Evolutionary conservation across 805 yeast genomes (phyloP).

Genomic region (Myxozyma lipomycoides): DNA sequence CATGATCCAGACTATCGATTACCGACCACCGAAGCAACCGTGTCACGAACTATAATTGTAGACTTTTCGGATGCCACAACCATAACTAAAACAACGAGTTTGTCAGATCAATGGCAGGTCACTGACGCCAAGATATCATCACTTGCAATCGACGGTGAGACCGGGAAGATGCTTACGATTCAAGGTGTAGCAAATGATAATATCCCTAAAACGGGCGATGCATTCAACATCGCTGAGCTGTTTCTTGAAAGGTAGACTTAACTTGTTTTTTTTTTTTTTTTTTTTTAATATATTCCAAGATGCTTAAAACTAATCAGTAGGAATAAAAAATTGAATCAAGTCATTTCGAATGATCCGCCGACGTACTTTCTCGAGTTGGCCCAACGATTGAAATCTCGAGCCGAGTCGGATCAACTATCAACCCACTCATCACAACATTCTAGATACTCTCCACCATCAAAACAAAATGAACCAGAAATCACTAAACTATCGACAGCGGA

Average conservation of each 20-base stretch:
- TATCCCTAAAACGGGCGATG: not conserved
- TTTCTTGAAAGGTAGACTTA: not conserved
- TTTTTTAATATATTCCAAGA: too few relatives aligned
- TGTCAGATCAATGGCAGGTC: conserved; percentile 41
- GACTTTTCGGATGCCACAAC: conserved; percentile 39
- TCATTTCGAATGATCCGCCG: conserved; percentile 10
- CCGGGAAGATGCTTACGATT: conserved; percentile 23
- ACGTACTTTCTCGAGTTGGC: conserved; percentile 1
- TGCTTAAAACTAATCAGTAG: too few relatives aligned
- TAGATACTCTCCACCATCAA: not conserved
- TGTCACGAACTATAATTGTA: conserved; percentile 33
- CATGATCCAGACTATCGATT: conserved; percentile 10
- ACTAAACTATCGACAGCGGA: not conserved
- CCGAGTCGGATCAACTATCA: not conserved
- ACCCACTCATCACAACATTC: not conserved
- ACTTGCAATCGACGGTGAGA: conserved; percentile 18
- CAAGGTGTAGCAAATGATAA: too few relatives aligned
- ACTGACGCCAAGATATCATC: conserved; percentile 29
- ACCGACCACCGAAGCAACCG: conserved; percentile 2
- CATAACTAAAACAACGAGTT: conserved; percentile 35
- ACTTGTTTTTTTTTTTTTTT: too few relatives aligned
- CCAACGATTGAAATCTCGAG: not conserved
- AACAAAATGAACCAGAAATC: too few relatives aligned
- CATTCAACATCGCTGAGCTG: not conserved
- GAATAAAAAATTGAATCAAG: conserved; percentile 1